phyloP scores from a whole-genome alignment of 2,329 filamentous ascomycete genomes.

The Cladosporium sp. region DNA sequence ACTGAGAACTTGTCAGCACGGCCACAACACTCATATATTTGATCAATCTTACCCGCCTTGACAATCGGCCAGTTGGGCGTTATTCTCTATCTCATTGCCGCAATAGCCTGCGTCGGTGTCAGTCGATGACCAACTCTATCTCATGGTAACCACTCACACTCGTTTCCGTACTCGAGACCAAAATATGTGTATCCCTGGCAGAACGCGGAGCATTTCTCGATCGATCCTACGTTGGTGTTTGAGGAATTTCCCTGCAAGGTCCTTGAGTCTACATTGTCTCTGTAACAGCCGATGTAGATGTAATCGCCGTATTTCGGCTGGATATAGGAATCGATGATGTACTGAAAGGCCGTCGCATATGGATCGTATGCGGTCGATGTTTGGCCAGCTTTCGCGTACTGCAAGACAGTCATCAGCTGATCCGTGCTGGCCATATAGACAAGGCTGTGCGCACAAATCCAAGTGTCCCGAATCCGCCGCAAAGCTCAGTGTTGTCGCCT shows the following conservation, averaged over 20 bases:
- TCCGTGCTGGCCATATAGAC: not conserved
- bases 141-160: not conserved
- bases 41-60: not conserved
- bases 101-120: not conserved
- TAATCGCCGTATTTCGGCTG: conserved; percentile 2
- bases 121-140: not conserved
- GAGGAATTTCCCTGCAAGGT: not conserved
- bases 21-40: not conserved
- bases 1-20: not conserved
- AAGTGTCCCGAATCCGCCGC: not conserved
- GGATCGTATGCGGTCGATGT: conserved; percentile 1
- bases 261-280: not conserved
- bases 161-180: conserved; percentile 2
- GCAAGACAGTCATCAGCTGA: not conserved
- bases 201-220: not conserved
- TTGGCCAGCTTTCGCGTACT: conserved; percentile 2
- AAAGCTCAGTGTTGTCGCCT: not conserved
- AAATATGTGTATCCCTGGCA: not conserved
- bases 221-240: not conserved
- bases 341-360: conserved; percentile 2
- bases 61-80: not conserved
- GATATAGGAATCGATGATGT: conserved; percentile 7
- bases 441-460: not conserved
- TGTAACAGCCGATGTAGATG: conserved; percentile 2
- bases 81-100: not conserved